Base-by-base conservation (phyloP, 2,329 filamentous ascomycete genomes). In the Penicillium thymicola region DNA sequence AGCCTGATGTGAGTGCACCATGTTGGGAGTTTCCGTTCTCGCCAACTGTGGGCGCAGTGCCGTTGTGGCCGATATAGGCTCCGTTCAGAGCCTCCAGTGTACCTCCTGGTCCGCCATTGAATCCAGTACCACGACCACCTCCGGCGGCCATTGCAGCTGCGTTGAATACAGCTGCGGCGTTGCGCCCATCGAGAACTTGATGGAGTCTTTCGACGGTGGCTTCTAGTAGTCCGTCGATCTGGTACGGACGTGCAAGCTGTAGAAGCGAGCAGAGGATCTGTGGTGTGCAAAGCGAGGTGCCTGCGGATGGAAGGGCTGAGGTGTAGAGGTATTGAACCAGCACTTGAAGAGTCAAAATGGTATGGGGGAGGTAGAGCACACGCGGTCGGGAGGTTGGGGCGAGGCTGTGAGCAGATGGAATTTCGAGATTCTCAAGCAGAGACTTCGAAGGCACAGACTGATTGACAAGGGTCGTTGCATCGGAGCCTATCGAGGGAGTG, bases 111-210 rank as follows among this genome's bases (percentile, higher is more conserved):
- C 84, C 79, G 65, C 83, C 85, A 37, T 81, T 76, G 67, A 85
- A 90, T 51, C 89, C 87, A 28, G 93, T 90, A 46, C 90, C 89
- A 46, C 92, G 85, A 0, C 94, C 94, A 27, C 94, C 92, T 11
- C 94, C 94, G 1, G 94, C 94, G 0, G 92, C 94, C 94, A 97
- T 97, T 51, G 94, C 94, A 0, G 93, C 94, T 0, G 94, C 94
- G 64, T 99, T 99, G 80, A 99, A 99, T 0, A 99, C 92, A 6
- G 94, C 94, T 0, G 94, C 94, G 0, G 94, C 93, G 65, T 97
- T 99, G 45, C 93, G 85, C 46, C 90, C 94, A 72, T 99, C 94
- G 4, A 99, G 84, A 0, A 95, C 84, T 30, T 89, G 83, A 68
- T 99, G 94, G 0, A 99, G 81, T 8, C 93, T 85, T 73, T 97